phyloP scores from a whole-genome alignment of 2,329 filamentous ascomycete species.

The Tolypocladium endophyticum region DNA sequence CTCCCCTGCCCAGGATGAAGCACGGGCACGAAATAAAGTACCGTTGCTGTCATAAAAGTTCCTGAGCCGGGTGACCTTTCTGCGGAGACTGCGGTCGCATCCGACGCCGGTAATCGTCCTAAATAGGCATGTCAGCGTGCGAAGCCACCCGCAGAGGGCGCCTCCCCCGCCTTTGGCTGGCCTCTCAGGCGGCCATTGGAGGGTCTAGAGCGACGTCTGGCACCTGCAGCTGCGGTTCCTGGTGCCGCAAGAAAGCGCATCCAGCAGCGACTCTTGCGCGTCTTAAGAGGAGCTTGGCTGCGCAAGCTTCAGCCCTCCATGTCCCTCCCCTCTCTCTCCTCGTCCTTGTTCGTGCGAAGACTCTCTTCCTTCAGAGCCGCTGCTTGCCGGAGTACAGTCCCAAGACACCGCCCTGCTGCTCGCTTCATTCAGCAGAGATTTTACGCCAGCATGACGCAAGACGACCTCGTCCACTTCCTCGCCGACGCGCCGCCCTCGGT shows the following conservation, averaged over 20 bases:
- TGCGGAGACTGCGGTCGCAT: not conserved
- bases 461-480: conserved; percentile 65
- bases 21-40: not conserved
- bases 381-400: conserved; percentile 11
- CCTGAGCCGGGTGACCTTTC: not conserved
- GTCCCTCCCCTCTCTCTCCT: conserved; percentile 15
- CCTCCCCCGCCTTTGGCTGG: not conserved
- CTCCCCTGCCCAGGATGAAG: not conserved
- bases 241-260: not conserved
- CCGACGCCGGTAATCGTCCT: not conserved
- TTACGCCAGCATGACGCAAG: conserved; percentile 41
- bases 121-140: not conserved
- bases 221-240: not conserved
- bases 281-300: not conserved
- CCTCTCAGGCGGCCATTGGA: not conserved
- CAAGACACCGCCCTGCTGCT: conserved; percentile 10
- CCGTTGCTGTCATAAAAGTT: not conserved
- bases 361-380: conserved; percentile 20
- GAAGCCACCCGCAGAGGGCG: not conserved
- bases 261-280: not conserved
- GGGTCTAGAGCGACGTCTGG: not conserved
- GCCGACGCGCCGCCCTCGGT: conserved; percentile 85
- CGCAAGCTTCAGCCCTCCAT: conserved; percentile 12
- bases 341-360: conserved; percentile 23
- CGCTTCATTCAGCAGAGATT: conserved; percentile 1